Evolutionary conservation across 768 basidiomycete species (phyloP), one percentile per base, ranked within the genome.

Genomic region (Antrodiella citrinella): DNA sequence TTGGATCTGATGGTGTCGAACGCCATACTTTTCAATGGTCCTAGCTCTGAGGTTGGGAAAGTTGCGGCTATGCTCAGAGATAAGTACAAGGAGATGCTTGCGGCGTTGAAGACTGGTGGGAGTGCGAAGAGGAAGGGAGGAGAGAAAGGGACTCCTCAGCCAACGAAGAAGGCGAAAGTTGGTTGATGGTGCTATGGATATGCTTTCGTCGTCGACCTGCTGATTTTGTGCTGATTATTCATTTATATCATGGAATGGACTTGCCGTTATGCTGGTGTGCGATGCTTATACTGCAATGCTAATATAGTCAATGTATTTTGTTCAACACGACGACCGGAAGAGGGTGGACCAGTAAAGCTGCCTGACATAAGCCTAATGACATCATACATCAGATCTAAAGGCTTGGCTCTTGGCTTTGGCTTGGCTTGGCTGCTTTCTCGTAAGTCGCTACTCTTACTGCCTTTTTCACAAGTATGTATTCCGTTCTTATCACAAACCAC

Each of bases 1-100:
- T 67, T 94, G 48, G 79, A 85, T 41, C 75, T 94, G 40, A 95
- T 98, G 92, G 67, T 91, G 51, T 69, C 78, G 52, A 98, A 97
- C 62, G 91, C 94, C 13, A 77, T 87, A 64, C 78, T 75, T 48
- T 98, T 96, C 75, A 98, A 98, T 57, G 87, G 86, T 0, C 70
- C 70, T 1, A 82, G 84, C 42, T 88, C 87, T 2, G 85, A 89
- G 51, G 86, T 91, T n/a, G 90, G 84, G 13, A 61, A 69, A 40
- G 68, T 85, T 35, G 77, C 87, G 5, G 58, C 67, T n/a, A 59
- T 63, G 24, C 60, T 84, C 44, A 71, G 70, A 43, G 70, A 75
- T 47, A 78, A 75, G 54, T 70, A 77, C 57, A 76, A 69, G 56
- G 80, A 83, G 46, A 62, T 85, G 55, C 51, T 82, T 58, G 67